Base-by-base conservation (phyloP, 2,329 filamentous ascomycete species). In the Penicillium nordicum region DNA sequence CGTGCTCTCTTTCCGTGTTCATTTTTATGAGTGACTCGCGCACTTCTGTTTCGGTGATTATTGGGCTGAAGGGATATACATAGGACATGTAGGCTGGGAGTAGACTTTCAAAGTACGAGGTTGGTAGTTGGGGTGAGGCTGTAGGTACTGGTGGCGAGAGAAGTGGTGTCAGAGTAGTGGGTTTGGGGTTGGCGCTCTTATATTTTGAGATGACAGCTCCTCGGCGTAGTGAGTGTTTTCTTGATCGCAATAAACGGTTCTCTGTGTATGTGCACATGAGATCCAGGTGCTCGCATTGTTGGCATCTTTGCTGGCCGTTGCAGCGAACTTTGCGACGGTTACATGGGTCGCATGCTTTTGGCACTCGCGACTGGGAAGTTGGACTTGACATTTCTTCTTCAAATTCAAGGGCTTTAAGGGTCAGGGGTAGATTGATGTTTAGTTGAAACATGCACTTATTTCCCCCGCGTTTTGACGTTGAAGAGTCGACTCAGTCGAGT, bases 11-110 rank as follows among this genome's bases (percentile, higher is more conserved):
- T 29, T 75, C 70, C 1, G 62, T 60, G 47, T 75, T 64, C 74
- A 80, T 79, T 2, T 62, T 59, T 2, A 48, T 27, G 41, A 76
- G 73, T 29, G 67, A 68, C 0, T 60, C 51, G 29, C 63, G 55
- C 14, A 80, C 65, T 55, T 80, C 78, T 10, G 66, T 61, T 29
- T 75, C 73, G 1, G 74, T 66, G 50, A 81, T 74, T 54, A 81
- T 72, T 5, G 79, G 79, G 42, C 78, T 76, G 40, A 80, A 74
- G 1, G 79, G 78, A 59, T 79, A 81, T 16, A 80, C 76, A 18
- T 72, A 72, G 29, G 69, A 63, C 60, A 75, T 69, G 53, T 79
- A 80, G 45, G 79, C 73, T 16, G 76, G 73, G 30, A 80, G 64
- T 9, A 80, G 68, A n/a, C 73, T 69, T 32, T 74, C 60, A 52